Percentiles rank a stretch among this genome's conserved stretches.
These are phyloP conservation scores for Ligustrum vulgare DNA, from an alignment of 257 asterid species.

Conservation along the genomic window DNA sequence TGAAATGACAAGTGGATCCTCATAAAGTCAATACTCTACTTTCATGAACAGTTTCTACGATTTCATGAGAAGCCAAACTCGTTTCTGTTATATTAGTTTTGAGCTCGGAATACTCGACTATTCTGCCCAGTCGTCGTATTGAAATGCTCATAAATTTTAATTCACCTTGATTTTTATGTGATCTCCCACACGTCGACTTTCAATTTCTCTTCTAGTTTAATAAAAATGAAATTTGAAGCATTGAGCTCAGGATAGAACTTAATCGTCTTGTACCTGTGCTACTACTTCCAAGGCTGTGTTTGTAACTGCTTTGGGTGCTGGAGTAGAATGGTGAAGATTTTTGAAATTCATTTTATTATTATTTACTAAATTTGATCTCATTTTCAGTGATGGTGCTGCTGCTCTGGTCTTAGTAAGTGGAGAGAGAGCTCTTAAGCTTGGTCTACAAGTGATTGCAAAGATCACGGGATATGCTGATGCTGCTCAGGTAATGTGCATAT, in stretches of 20 bases:
- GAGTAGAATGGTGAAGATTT: neutral
- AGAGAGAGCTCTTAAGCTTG: constrained; percentile 75
- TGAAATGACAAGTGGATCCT: neutral
- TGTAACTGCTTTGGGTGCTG: neutral
- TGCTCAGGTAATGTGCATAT: constrained; percentile 64
- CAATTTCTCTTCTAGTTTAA: neutral
- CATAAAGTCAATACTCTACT: neutral
- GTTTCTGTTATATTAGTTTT: neutral
- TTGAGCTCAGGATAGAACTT: neutral
- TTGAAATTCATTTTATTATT: constrained; percentile 18
- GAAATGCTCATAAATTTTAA: neutral
- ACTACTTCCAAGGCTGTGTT: neutral
- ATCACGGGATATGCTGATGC: constrained; percentile 95
- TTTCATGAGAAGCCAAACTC: neutral
- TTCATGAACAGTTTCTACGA: neutral
- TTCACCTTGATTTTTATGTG: constrained; percentile 4
- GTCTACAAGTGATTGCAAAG: constrained; percentile 80
- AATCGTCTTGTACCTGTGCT: neutral
- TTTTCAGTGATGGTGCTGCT: constrained; percentile 94
- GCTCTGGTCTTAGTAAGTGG: constrained; percentile 97
- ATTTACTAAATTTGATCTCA: constrained; percentile 15
- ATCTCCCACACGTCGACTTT: neutral
- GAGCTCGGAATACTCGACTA: neutral
- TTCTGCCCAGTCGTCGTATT: neutral
- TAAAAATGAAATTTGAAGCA: neutral